Evolutionary conservation across 2,329 filamentous ascomycete genomes (phyloP).

Genomic region (Helotiales sp.): DNA sequence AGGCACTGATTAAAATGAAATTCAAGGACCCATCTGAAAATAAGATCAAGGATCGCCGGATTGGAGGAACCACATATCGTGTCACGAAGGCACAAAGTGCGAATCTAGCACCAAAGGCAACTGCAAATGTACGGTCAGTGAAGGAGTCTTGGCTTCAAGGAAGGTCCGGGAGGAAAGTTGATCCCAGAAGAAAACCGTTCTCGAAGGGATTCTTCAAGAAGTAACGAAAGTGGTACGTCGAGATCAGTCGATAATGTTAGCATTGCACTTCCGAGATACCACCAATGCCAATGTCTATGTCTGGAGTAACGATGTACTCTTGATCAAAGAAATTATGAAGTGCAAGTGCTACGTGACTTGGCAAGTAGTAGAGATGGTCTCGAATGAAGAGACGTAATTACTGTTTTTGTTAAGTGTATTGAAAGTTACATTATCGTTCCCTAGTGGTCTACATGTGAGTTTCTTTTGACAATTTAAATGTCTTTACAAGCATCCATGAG

Average conservation of each 20-base stretch:
- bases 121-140: slow-evolving; percentile 20
- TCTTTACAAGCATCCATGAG: no score
- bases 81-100: slow-evolving; percentile 23
- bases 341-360: no score
- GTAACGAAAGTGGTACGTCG: slow-evolving; percentile 1
- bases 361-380: no score
- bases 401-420: no score
- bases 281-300: not conserved
- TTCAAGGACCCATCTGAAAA: slow-evolving; percentile 29
- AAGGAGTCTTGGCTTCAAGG: slow-evolving; percentile 35
- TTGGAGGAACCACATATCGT: slow-evolving; percentile 33
- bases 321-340: no score
- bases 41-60: slow-evolving; percentile 28
- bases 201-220: slow-evolving; percentile 27
- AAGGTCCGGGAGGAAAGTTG: slow-evolving; percentile 18
- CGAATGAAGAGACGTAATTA: no score
- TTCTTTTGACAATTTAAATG: no score
- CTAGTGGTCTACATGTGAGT: no score
- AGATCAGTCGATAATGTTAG: not conserved
- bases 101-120: slow-evolving; percentile 31
- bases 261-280: slow-evolving; percentile 1
- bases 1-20: slow-evolving; percentile 30
- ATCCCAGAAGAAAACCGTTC: slow-evolving; percentile 26
- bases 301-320: no score
- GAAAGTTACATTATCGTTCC: no score